These are phyloP conservation scores for Acacia acuminata DNA, from an alignment of 306 rosid species.

Conservation along the genomic window DNA sequence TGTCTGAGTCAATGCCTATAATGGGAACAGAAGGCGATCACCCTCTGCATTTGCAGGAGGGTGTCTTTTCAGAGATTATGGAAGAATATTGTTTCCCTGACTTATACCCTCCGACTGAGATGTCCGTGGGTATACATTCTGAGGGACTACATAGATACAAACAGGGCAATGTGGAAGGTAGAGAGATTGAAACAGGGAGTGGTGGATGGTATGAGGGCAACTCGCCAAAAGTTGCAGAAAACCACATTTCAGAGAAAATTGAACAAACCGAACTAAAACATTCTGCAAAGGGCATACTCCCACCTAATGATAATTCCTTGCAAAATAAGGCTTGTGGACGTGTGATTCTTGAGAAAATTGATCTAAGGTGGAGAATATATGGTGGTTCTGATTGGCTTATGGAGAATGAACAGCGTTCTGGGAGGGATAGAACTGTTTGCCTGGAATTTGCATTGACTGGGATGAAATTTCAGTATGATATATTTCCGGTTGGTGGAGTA, in stretches of 20 bases:
- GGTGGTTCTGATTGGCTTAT: constrained; percentile 76
- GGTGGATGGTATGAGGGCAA: constrained; percentile 76
- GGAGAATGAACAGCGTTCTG: constrained; percentile 47
- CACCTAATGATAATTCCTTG: constrained; percentile 42
- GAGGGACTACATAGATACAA: constrained; percentile 44
- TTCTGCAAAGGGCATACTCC: constrained; percentile 39
- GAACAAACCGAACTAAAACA: constrained; percentile 33
- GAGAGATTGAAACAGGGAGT: constrained; percentile 57
- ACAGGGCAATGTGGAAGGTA: constrained; percentile 40
- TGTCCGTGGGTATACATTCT: constrained; percentile 55
- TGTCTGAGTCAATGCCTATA: constrained; percentile 49
- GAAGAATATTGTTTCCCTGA: constrained; percentile 77
- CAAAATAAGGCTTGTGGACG: constrained; percentile 56
- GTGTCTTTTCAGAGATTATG: constrained; percentile 62
- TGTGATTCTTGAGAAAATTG: constrained; percentile 66
- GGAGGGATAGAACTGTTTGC: constrained; percentile 62
- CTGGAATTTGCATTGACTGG: constrained; percentile 69
- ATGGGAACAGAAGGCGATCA: constrained; percentile 54
- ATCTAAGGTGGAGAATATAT: constrained; percentile 82
- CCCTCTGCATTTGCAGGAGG: constrained; percentile 52
- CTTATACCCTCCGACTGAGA: constrained; percentile 52
- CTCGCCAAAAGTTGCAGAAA: constrained; percentile 62
- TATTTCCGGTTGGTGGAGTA: constrained; percentile 75
- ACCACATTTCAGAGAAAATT: constrained; percentile 65
- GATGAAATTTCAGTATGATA: constrained; percentile 75